A percentile compares a stretch with the other conserved stretches of the same genome.
Evolutionary conservation across 192 early-diverging fungal genomes (phyloP).

Genomic region (Linnemannia zychae): DNA sequence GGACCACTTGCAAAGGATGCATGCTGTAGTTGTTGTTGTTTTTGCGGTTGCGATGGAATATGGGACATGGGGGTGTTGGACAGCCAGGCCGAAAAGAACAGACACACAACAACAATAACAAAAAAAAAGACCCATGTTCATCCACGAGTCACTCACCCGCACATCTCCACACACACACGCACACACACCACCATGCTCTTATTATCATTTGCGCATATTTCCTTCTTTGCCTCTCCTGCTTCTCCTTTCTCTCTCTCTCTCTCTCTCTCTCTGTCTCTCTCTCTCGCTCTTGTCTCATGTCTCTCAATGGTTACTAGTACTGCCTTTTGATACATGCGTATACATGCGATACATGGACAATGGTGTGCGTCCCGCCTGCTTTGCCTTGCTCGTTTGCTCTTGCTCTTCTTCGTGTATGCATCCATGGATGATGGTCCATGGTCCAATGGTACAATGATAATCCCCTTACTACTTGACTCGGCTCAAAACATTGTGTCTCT

Average conservation of each 20-base stretch:
- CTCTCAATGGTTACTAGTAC: background rate
- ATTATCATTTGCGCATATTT: background rate
- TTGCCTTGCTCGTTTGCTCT: no score
- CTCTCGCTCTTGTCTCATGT: background rate
- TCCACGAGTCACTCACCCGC: background rate
- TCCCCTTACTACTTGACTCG: background rate
- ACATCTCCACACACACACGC: background rate
- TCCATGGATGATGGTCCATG: background rate
- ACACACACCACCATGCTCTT: background rate
- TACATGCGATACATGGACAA: background rate
- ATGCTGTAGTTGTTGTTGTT: background rate
- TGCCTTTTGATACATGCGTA: background rate
- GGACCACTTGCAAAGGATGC: background rate
- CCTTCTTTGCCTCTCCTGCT: background rate
- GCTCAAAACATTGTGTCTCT: background rate
- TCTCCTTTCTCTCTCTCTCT: no score
- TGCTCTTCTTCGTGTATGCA: no score
- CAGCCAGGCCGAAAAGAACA: no score
- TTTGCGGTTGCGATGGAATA: background rate
- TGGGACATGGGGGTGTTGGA: background rate
- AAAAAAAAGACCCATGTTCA: background rate
- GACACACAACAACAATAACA: background rate
- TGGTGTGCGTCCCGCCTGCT: no score
- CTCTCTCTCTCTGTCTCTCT: background rate
- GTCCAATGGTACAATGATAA: conserved; percentile 3